Evolutionary conservation across 768 basidiomycete species (phyloP).

Genomic region (Leccinum barrowsii): DNA sequence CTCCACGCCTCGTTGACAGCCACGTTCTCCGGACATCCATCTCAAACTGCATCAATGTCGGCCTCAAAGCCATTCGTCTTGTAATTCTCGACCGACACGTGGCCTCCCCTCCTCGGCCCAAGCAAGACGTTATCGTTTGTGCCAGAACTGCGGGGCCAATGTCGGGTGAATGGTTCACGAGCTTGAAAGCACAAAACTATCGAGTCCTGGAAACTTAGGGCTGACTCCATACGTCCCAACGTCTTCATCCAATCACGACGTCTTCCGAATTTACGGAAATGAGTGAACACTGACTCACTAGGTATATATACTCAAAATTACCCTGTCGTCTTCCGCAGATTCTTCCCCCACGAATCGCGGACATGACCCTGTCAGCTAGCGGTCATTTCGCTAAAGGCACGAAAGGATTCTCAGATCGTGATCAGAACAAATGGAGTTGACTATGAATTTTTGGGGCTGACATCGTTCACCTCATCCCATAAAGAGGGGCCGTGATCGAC

Average conservation of each 20-base stretch:
- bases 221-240: not conserved
- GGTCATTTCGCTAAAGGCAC: not conserved
- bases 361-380: not conserved
- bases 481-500: not conserved
- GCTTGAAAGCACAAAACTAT: not conserved
- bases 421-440: not conserved
- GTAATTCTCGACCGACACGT: not conserved
- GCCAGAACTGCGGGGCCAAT: not conserved
- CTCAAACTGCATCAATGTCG: not conserved
- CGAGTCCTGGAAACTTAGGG: not conserved
- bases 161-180: not conserved
- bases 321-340: too few relatives aligned
- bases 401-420: not conserved
- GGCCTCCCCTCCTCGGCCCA: not conserved
- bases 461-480: not conserved
- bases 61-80: not conserved
- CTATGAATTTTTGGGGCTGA: not conserved
- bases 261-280: conserved; percentile 7
- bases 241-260: not conserved
- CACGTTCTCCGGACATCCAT: not conserved
- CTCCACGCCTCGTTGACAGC: conserved; percentile 14
- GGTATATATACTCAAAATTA: not conserved
- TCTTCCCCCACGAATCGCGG: not conserved
- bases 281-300: not conserved
- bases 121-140: not conserved